Evolutionary conservation across 2,329 filamentous ascomycete genomes (phyloP).

Genomic region (Fusarium agapanthi): DNA sequence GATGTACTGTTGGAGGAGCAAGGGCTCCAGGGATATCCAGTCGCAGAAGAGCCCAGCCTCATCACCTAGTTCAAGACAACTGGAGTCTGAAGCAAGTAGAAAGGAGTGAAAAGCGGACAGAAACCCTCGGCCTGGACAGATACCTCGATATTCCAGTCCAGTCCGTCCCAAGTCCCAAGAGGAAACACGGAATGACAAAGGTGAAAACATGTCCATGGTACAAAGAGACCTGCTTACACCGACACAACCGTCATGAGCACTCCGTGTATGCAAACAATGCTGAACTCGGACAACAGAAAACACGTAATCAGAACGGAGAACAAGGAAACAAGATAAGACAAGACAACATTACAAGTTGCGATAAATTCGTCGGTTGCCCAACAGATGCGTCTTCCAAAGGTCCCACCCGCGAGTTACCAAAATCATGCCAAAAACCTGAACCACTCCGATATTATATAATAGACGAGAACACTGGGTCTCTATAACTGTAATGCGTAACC

Average conservation of each 20-base stretch:
- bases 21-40: conserved; percentile 13
- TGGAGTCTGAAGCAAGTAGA: conserved; percentile 7
- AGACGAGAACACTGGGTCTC: conserved; percentile 19
- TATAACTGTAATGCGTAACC: neutral
- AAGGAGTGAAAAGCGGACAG: conserved; percentile 12
- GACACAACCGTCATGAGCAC: conserved; percentile 9
- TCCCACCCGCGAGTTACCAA: conserved; percentile 35
- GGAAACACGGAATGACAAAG: conserved; percentile 2
- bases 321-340: conserved; percentile 19
- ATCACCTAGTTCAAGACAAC: neutral
- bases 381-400: conserved; percentile 43
- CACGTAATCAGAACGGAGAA: conserved; percentile 2
- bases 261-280: conserved; percentile 17
- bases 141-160: conserved; percentile 18
- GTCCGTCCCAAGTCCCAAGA: conserved; percentile 8
- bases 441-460: conserved; percentile 37
- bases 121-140: conserved; percentile 9
- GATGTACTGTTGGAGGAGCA: conserved; percentile 26
- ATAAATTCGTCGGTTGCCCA: conserved; percentile 40
- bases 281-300: conserved; percentile 29
- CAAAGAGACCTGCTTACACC: conserved; percentile 30
- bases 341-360: conserved; percentile 17
- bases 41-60: conserved; percentile 11
- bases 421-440: conserved; percentile 28
- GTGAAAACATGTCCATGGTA: conserved; percentile 8